Evolutionary conservation across 106 monocot species (phyloP), one percentile per base, ranked within the genome.

Genomic region (Dactylorhiza incarnata): DNA sequence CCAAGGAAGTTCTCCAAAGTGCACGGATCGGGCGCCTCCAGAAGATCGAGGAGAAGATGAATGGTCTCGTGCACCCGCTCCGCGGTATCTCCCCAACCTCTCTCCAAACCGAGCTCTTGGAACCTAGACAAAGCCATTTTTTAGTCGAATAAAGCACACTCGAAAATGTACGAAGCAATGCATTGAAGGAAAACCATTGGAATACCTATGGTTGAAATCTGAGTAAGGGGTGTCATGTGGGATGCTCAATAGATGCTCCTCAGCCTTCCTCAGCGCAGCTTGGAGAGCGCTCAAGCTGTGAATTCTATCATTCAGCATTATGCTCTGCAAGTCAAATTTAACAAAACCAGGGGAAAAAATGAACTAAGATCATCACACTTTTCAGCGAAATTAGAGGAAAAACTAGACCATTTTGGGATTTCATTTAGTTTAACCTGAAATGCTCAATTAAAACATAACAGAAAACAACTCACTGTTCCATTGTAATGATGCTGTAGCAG

Each of bases 41-140:
- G 74, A 37, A 80, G 80, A 80, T 80, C 80, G 48, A 74, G 81
- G 14, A 99, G 90, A 17, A 94, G 82, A 68, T 91, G 89, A 76
- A 99, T 80, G 20, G 80, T 94, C 52, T 83, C 91, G 7, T 80
- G 86, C 3, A 82, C 83, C 6, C 94, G 94, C 75, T 82, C 58
- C 11, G 88, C 87, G 1, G 86, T 86, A 55, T 99, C 94, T 77
- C 99, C 99, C 99, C 99, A 99, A 45, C 99, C 99, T 75, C 85
- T 94, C 80, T 99, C 99, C 71, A 99, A 65, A 26, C 99, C 99
- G 69, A 99, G 89, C 69, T 94, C 99, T 90, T 99, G 99, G 71
- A 99, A 99, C 68, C 99, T 99, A 71, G 46, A 76, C 2, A 58
- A 72, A 4, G 13, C 24, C 53, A 19, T 3, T 23, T 61, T 17